Base-by-base conservation (phyloP, 1,139 yeast genomes). In the Yamadazyma songkhlaensis region DNA sequence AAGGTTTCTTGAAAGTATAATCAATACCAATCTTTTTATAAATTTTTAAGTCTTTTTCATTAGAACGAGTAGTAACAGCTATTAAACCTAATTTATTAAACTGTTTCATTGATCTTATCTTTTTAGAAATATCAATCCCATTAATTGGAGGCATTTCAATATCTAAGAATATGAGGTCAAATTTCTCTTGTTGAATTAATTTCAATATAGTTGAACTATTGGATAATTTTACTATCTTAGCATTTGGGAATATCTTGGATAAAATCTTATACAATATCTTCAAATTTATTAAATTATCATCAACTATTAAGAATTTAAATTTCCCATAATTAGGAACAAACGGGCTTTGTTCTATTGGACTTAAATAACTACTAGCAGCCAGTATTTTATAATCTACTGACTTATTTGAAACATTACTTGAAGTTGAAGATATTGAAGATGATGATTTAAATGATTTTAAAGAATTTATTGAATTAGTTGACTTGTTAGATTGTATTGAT, bases 131-230 rank as follows among this genome's bases (percentile, higher is more conserved):
- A 22, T 70, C 70, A n/a, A 65, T 50, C 3, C 77, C 77, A 20
- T 64, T 54, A n/a, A 71, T 52, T 6, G 51, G 54, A 3, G 77
- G 77, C 77, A 71, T 71, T 45, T 71, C 77, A 34, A 71, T 71
- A 45, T 71, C 77, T 35, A 71, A 51, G 43, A 71, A 71, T 9
- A 67, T 59, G 34, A 61, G 47, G 41, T 69, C 72, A 41, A 56
- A 68, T 15, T 40, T 41, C 33, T 53, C 50, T 3, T 46, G 35
- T 10, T 44, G 38, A 4, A 62, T 44, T 24, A 53, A 32, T 9
- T 51, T 41, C 34, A 55, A 44, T n/a, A 68, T 67, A 32, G 53
- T 49, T 2, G 65, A 54, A 24, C 65, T 57, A 45, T 68, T 70
- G 32, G 55, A 57, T 4, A 66, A 46, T 37, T 58, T 57, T 6